Base-by-base conservation (phyloP, 306 rosid genomes). In the Castanopsis chinensis region DNA sequence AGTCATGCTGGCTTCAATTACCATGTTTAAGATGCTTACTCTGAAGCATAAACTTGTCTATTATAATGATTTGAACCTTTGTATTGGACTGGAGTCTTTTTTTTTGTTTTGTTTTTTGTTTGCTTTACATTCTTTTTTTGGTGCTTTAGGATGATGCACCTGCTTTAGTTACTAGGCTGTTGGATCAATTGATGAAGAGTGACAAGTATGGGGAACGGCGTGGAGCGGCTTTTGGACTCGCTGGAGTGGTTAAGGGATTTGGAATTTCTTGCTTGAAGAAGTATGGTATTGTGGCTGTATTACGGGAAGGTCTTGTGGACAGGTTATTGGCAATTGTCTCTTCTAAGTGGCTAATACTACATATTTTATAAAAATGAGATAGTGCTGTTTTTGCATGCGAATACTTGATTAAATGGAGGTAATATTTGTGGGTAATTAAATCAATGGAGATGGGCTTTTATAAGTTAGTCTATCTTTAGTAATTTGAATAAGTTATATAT, bases 201-300 rank as follows among this genome's bases (percentile, higher is more conserved):
- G 97, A 92, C 32, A 95, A 91, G 76, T 95, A 91, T 85, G 99
- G 99, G 68, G 99, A 91, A 68, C 97, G 97, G 4, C 96, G 99
- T 27, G 99, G 98, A 76, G 99, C 99, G 30, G 99, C 99, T 69
- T 95, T 92, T 86, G 99, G 99, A 60, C 96, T 95, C 74, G 96
- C 99, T 33, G 98, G 99, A 78, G 88, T 93, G 78, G 97, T 93
- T 23, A 95, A 95, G 84, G 98, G 99, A 79, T 93, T 95, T 74
- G 96, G 99, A 71, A 80, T 95, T 72, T 81, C 97, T 52, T 87
- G 87, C 83, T 86, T 95, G 91, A 95, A 92, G 89, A 91, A 92
- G 90, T 84, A 89, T 80, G 84, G 85, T 76, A 83, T 95, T 84
- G 92, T 88, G 77, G 81, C 80, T 84, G 79, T 45, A 78, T 91